Conservation (phyloP, 1,139 yeast species). For the Suhomyces guaymorum region DNA sequence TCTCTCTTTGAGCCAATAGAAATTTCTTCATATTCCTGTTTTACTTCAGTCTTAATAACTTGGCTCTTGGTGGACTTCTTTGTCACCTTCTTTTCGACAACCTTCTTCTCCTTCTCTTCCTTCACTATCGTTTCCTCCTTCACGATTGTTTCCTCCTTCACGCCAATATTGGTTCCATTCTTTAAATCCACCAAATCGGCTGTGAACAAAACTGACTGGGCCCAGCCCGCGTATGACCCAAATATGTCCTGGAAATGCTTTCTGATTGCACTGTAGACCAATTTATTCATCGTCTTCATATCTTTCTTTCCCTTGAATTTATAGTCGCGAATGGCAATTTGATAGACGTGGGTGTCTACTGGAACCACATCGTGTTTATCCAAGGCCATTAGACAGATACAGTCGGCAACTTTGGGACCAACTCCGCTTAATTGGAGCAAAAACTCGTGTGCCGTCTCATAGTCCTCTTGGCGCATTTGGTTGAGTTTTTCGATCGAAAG, state of each 20-base stretch:
- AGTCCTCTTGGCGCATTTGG: conserved; percentile 43
- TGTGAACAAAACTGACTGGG: conserved; percentile 87
- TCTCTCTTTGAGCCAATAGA: background rate
- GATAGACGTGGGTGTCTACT: conserved; percentile 95
- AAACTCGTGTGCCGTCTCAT: conserved; percentile 62
- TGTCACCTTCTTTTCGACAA: background rate
- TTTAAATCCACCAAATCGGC: conserved; percentile 71
- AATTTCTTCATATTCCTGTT: background rate
- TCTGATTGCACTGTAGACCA: conserved; percentile 64
- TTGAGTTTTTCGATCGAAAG: conserved; percentile 34
- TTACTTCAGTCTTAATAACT: background rate
- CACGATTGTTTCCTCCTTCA: conserved; percentile 10
- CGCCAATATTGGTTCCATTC: conserved; percentile 44
- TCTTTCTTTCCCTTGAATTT: conserved; percentile 51
- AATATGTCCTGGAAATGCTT: conserved; percentile 64
- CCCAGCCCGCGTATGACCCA: conserved; percentile 98
- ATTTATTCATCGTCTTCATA: conserved; percentile 53
- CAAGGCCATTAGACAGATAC: conserved; percentile 83
- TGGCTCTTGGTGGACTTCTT: too few relatives aligned
- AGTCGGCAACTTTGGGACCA: conserved; percentile 98
- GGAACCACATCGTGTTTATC: conserved; percentile 91
- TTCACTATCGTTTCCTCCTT: background rate
- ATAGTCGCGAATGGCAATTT: conserved; percentile 84
- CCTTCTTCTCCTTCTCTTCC: background rate
- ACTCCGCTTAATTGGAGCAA: conserved; percentile 78